A percentile compares a stretch with the other conserved stretches of the same genome.
Conservation (phyloP, 495 filamentous ascomycete species). For the Hypomontagnella submonticulosa region DNA sequence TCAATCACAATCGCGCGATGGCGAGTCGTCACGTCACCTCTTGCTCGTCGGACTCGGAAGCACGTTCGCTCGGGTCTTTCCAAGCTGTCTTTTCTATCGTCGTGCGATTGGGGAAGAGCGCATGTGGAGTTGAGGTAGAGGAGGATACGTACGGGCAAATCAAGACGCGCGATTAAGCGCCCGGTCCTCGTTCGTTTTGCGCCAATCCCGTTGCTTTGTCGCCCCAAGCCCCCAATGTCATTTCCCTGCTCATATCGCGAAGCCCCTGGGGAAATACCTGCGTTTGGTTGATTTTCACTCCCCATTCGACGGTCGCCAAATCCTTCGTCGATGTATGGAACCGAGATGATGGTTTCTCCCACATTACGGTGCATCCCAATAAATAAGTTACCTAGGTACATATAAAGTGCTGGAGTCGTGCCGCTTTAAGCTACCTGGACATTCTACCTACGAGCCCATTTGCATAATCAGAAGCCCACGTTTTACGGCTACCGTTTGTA, state of each 20-base stretch:
- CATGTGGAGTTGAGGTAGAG: constrained; percentile 17
- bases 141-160: constrained; percentile 28
- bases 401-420: neutral
- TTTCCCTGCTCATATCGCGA: constrained; percentile 29
- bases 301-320: constrained; percentile 27
- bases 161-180: constrained; percentile 38
- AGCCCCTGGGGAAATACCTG: constrained; percentile 22
- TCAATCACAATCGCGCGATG: constrained; percentile 33
- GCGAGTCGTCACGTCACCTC: constrained; percentile 10
- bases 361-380: too few relatives aligned
- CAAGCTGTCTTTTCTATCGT: constrained; percentile 7
- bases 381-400: neutral
- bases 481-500: constrained; percentile 1
- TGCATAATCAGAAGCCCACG: constrained; percentile 1
- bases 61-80: constrained; percentile 1
- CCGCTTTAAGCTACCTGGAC: constrained; percentile 5
- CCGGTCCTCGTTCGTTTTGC: constrained; percentile 12
- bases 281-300: too few relatives aligned
- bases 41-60: constrained; percentile 7
- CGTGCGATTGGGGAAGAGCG: constrained; percentile 3
- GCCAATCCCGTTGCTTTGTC: constrained; percentile 36
- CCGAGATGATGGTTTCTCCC: constrained; percentile 3
- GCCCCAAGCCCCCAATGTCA: constrained; percentile 21
- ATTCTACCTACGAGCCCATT: neutral
- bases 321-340: constrained; percentile 11